Evolutionary conservation across 2,329 filamentous ascomycete genomes (phyloP).

Genomic region (Colletotrichum simmondsii): DNA sequence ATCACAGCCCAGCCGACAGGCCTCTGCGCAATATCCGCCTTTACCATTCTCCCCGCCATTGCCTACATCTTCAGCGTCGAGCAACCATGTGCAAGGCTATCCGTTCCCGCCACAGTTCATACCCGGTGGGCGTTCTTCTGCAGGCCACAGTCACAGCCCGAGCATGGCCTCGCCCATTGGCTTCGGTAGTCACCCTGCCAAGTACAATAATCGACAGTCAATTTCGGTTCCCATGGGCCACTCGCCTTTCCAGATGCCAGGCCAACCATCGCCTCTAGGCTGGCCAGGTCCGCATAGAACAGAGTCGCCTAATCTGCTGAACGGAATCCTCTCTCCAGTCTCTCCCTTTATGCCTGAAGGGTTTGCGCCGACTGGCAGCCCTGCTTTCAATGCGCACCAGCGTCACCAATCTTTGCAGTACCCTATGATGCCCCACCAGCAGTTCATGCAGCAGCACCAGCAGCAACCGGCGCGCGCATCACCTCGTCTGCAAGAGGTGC

Average conservation of each 20-base stretch:
- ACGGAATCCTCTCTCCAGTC: constrained; percentile 70
- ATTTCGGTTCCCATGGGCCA: constrained; percentile 72
- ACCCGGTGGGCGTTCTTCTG: constrained; percentile 67
- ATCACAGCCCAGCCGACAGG: constrained; percentile 71
- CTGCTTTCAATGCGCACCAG: constrained; percentile 59
- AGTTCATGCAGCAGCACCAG: constrained; percentile 65
- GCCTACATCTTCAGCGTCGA: constrained; percentile 81
- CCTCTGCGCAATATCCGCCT: constrained; percentile 79
- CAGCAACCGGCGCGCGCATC: constrained; percentile 66
- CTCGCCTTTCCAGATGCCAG: constrained; percentile 75
- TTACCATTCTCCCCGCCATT: constrained; percentile 87
- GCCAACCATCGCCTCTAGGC: constrained; percentile 68
- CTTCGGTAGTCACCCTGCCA: constrained; percentile 68
- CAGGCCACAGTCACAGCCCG: constrained; percentile 73
- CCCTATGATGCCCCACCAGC: constrained; percentile 65
- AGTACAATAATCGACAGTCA: constrained; percentile 78
- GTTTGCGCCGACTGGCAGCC: constrained; percentile 53
- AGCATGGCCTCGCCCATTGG: constrained; percentile 80
- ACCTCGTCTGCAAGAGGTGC: constrained; percentile 75
- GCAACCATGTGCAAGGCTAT: constrained; percentile 70
- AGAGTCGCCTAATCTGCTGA: constrained; percentile 73
- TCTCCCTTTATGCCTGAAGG: constrained; percentile 71
- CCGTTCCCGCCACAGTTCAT: constrained; percentile 70
- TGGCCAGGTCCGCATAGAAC: constrained; percentile 69
- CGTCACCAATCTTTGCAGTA: constrained; percentile 71